A percentile compares a stretch with the other conserved stretches of the same genome.
Evolutionary conservation across 768 basidiomycete species (phyloP).

Genomic region (Mycena haematopus): DNA sequence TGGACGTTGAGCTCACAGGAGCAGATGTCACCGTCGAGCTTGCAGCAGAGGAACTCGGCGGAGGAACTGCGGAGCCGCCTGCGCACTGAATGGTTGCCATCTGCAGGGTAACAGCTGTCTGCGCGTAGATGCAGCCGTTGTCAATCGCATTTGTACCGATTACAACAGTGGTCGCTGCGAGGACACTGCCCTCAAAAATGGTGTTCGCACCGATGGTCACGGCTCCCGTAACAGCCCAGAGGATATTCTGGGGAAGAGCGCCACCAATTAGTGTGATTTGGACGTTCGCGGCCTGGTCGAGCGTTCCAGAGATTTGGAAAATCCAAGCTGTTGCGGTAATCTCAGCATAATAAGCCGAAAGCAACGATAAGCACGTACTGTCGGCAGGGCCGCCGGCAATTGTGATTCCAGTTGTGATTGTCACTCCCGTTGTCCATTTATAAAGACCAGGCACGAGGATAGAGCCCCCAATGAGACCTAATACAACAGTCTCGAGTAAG

Average conservation of each 20-base stretch:
- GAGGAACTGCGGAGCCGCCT: not conserved
- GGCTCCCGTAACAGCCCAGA: not conserved
- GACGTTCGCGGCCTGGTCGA: no score
- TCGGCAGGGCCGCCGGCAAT: conserved; percentile 5
- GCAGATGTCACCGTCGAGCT: not conserved
- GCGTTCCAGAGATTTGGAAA: no score
- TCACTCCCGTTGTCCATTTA: conserved; percentile 16
- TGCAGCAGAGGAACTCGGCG: conserved; percentile 4
- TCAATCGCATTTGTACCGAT: not conserved
- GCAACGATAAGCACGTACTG: not conserved
- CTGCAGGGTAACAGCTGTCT: not conserved
- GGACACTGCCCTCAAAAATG: not conserved
- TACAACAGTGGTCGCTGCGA: not conserved
- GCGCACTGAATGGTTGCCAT: conserved; percentile 8
- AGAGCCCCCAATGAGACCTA: conserved; percentile 6
- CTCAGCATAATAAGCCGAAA: no score
- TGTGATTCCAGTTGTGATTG: conserved; percentile 5
- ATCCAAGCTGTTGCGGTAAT: no score
- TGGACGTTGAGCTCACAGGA: not conserved
- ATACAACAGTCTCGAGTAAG: not conserved
- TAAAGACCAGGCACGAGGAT: not conserved
- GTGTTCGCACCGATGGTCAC: not conserved
- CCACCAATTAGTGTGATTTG: no score
- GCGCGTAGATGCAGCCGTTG: no score
- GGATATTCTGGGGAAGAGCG: not conserved